Evolutionary conservation across 805 yeast species (phyloP), one percentile per base, ranked within the genome.

Genomic region (Ogataea trehalophila): DNA sequence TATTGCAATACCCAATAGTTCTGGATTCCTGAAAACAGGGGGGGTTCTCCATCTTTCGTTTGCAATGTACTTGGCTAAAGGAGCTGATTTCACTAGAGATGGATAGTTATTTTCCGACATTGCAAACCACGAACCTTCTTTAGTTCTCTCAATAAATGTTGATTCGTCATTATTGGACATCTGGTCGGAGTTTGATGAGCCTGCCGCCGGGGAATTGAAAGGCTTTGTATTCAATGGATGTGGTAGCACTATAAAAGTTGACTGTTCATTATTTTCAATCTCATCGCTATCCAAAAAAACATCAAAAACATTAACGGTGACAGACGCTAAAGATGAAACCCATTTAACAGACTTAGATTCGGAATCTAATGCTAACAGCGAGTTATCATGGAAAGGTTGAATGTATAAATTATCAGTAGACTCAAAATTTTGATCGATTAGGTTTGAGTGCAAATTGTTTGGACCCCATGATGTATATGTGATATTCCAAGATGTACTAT

Each of bases 381-480:
- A 79, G 47, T 77, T 81, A 62, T 89, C 95, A 59, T 85, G 87
- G 60, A 88, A 81, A 1, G 97, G 95, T 6, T 92, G 83, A 52
- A 92, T 80, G 54, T 85, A 86, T 3, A 89, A 68, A 34, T 83
- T 81, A 65, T 91, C 98, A 16, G 74, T 62, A 4, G 95, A 81
- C 20, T 73, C 71, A 42, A 69, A 68, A 51, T 79, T 76, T 53
- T 80, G 81, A 35, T 59, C 57, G 2, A 71, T 72, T 38, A 80
- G 63, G 48, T 71, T 75, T 14, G 62, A 70, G 63, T 92, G 96
- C 44, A 90, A 70, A 54, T 87, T 82, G 63, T 92, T 92, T 40
- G 96, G 95, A 9, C 94, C 95, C 97, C 97, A 94, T 35, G 84
- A 76, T 1, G 95, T 75, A 60, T 85, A 90, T 0, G 91, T 82